These are phyloP conservation scores for Aspergillus sclerotiicarbonarius DNA, from an alignment of 495 filamentous ascomycete species.

Conservation along the genomic window DNA sequence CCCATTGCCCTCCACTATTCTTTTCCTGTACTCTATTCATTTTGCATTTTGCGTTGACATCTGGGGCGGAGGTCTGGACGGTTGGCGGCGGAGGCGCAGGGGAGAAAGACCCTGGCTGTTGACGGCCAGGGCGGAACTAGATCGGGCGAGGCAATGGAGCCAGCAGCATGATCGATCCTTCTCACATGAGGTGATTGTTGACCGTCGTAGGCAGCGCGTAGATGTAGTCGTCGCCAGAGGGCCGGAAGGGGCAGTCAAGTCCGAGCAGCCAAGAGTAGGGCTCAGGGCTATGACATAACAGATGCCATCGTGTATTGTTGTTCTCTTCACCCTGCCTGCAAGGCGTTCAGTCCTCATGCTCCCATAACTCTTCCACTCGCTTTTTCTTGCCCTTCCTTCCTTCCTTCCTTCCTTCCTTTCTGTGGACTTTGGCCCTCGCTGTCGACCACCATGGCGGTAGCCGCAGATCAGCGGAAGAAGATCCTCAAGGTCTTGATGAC, in stretches of 20 bases:
- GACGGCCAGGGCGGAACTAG: constrained; percentile 4
- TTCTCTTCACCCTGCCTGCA: not conserved
- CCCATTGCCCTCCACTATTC: constrained; percentile 10
- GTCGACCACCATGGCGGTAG: constrained; percentile 35
- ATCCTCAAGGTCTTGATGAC: constrained; percentile 79
- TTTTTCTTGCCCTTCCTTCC: constrained; percentile 11
- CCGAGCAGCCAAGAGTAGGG: constrained; percentile 4
- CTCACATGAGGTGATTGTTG: not conserved
- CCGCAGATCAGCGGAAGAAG: constrained; percentile 61
- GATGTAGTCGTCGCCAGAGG: not conserved
- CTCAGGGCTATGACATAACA: constrained; percentile 17
- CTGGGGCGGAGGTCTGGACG: constrained; percentile 21
- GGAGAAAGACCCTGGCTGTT: constrained; percentile 7
- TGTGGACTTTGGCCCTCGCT: constrained; percentile 6
- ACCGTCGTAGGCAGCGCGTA: not conserved
- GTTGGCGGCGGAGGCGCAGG: constrained; percentile 12
- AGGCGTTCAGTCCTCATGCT: constrained; percentile 4
- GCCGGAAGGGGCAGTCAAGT: not conserved
- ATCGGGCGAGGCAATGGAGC: constrained; percentile 7
- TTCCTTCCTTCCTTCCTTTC: constrained; percentile 11
- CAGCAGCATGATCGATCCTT: not conserved
- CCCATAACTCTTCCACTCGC: not conserved
- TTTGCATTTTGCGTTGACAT: constrained; percentile 16
- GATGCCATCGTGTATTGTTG: constrained; percentile 3
- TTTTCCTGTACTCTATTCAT: constrained; percentile 35